Evolutionary conservation across 1,139 yeast species (phyloP), one percentile per base, ranked within the genome.

Genomic region (Entelexis paramagnoliae): DNA sequence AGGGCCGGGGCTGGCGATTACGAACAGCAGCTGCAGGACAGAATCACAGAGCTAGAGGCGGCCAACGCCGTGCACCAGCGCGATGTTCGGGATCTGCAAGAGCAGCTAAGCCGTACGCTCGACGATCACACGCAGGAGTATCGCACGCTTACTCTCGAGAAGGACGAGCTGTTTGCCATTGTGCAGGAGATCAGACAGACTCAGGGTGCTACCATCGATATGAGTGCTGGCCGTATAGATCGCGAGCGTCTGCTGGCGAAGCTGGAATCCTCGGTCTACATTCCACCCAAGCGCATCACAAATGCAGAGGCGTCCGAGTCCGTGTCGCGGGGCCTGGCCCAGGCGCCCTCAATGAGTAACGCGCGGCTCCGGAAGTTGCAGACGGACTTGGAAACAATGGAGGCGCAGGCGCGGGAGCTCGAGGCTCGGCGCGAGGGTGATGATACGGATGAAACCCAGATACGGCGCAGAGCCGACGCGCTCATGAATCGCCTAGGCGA

Each of bases 101-200:
- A 69, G 11, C 95, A 89, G 58, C 68, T 87, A 42, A 84, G 81
- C 44, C 93, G 48, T 47, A 55, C 73, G 51, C 83, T 83, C 63
- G 74, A 79, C 49, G 80, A 78, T 60, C 83, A 85, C 61, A 72
- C 86, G 46, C 65, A 77, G 17, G 95, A 86, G 59, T 81, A 85
- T 61, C 96, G 88, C 64, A 82, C 83, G 58, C 93, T 83, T 62
- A 97, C 89, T 64, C 72, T 84, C 30, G 96, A 89, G 66, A 79
- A 85, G 75, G 76, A 97, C 54, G 96, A 89, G 65, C 76, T 91
- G 66, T 72, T 86, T 52, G 74, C 89, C 51, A 75, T 84, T 72
- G 68, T 87, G 38, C 74, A 74, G 49, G 70, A 66, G 49, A 60
- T 29, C 51, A 59, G 39, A 52, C 54, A 63, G 48, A 68, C 66